A percentile compares a stretch with the other conserved stretches of the same genome.
phyloP scores from a whole-genome alignment of 768 basidiomycete species.

The Lactifluus piperatus region DNA sequence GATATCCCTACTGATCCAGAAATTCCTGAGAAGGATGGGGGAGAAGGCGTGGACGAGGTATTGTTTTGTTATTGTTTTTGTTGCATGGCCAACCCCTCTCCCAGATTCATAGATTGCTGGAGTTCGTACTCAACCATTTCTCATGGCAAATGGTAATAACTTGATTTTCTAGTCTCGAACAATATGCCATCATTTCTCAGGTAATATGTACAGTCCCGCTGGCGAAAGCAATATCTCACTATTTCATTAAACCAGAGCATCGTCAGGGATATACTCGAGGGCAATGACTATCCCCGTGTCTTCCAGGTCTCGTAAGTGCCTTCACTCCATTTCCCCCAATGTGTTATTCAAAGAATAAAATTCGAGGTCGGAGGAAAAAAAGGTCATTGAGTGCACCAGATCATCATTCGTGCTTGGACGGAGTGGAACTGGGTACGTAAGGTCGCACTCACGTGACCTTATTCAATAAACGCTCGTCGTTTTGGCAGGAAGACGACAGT shows the following conservation, averaged over 20 bases:
- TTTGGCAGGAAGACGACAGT: slow-evolving; percentile 59
- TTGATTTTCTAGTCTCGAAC: slow-evolving; percentile 6
- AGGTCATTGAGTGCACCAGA: slow-evolving; percentile 10
- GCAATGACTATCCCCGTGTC: slow-evolving; percentile 9
- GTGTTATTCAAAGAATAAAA: not conserved
- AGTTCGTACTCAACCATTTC: slow-evolving; percentile 4
- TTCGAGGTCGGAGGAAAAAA: slow-evolving; percentile 11
- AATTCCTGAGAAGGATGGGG: not conserved
- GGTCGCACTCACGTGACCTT: not conserved
- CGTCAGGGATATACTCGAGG: slow-evolving; percentile 12
- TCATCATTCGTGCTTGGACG: slow-evolving; percentile 30
- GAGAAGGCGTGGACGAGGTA: slow-evolving; percentile 11
- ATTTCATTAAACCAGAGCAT: not conserved
- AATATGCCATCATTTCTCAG: slow-evolving; percentile 12
- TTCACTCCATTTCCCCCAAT: not conserved
- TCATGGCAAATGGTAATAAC: not conserved
- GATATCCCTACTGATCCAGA: not conserved
- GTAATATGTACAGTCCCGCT: not conserved
- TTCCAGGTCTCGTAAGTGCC: slow-evolving; percentile 16
- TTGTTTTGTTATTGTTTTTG: not conserved
- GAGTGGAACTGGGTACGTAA: slow-evolving; percentile 61
- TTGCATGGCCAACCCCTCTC: not conserved
- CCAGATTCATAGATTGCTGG: slow-evolving; percentile 4
- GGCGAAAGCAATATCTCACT: not conserved
- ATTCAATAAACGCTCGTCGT: not conserved